phyloP scores from a whole-genome alignment of 2,329 filamentous ascomycete genomes.

The Purpureocillium lavendulum region DNA sequence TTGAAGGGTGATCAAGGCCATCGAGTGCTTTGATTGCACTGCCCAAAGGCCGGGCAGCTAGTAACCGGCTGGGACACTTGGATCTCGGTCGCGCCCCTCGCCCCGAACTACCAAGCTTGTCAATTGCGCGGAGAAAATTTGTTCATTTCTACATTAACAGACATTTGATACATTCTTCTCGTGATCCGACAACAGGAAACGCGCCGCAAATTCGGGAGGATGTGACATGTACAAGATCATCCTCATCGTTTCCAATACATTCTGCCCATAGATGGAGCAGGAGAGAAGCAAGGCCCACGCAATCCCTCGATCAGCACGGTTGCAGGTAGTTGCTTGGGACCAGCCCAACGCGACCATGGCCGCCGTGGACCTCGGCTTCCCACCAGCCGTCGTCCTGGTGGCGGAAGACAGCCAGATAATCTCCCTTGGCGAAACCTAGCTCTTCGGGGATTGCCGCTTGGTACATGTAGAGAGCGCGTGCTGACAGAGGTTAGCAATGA shows the following conservation, averaged over 20 bases:
- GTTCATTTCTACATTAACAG: not conserved
- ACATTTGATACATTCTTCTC: constrained; percentile 2
- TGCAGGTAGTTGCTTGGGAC: constrained; percentile 63
- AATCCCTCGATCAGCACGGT: constrained; percentile 26
- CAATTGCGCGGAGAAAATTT: too few species aligned
- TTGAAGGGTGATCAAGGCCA: too few species aligned
- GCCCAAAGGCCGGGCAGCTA: too few species aligned
- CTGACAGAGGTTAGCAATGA: constrained; percentile 36
- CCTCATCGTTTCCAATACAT: not conserved
- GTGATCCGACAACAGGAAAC: not conserved
- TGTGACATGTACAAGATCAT: constrained; percentile 2
- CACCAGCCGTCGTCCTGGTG: constrained; percentile 99
- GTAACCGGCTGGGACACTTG: too few species aligned
- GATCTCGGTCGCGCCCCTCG: too few species aligned
- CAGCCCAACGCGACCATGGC: constrained; percentile 49
- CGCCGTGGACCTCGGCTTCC: constrained; percentile 86
- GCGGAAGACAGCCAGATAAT: constrained; percentile 78
- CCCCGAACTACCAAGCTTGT: too few species aligned
- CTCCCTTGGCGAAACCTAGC: constrained; percentile 84
- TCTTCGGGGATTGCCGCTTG: constrained; percentile 93
- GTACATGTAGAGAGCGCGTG: constrained; percentile 90
- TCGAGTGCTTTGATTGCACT: too few species aligned
- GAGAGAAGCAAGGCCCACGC: too few species aligned
- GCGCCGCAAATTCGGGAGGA: not conserved
- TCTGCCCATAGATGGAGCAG: not conserved